Evolutionary conservation across 768 basidiomycete genomes (phyloP).

Genomic region (Lactarius hengduanensis): DNA sequence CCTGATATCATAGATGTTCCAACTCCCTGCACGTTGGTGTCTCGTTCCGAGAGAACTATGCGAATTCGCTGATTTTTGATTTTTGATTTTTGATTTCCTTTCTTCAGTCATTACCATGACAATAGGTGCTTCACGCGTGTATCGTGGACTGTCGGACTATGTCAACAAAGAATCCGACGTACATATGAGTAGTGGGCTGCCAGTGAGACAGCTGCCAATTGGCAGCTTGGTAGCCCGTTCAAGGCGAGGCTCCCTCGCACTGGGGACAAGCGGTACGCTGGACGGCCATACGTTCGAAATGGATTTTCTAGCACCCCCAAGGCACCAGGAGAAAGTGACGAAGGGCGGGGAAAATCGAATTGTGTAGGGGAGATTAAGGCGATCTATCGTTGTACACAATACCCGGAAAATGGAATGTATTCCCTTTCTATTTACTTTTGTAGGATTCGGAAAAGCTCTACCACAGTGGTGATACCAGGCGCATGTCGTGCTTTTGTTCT

Average conservation of each 20-base stretch:
- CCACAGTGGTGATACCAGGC: not conserved
- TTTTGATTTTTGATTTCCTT: no score
- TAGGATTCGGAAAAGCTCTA: not conserved
- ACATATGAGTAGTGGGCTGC: not conserved
- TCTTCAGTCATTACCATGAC: not conserved
- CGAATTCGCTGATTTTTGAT: not conserved
- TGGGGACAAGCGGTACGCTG: not conserved
- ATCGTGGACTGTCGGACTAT: constrained; percentile 3
- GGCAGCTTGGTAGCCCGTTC: not conserved
- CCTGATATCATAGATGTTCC: constrained; percentile 7
- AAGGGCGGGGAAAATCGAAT: not conserved
- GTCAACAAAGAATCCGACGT: not conserved
- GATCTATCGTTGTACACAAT: not conserved
- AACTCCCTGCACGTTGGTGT: constrained; percentile 1
- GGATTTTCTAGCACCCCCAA: not conserved
- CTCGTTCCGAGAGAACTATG: not conserved
- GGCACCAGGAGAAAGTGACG: not conserved
- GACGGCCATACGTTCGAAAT: not conserved
- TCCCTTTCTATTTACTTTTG: not conserved
- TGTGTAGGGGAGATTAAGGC: not conserved
- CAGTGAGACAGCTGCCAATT: not conserved
- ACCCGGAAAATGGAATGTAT: not conserved
- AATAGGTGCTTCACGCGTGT: constrained; percentile 3
- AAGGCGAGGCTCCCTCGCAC: not conserved
- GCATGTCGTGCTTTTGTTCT: no score